Evolutionary conservation across 805 yeast genomes (phyloP).

Genomic region (Saccharomycopsis malanga): DNA sequence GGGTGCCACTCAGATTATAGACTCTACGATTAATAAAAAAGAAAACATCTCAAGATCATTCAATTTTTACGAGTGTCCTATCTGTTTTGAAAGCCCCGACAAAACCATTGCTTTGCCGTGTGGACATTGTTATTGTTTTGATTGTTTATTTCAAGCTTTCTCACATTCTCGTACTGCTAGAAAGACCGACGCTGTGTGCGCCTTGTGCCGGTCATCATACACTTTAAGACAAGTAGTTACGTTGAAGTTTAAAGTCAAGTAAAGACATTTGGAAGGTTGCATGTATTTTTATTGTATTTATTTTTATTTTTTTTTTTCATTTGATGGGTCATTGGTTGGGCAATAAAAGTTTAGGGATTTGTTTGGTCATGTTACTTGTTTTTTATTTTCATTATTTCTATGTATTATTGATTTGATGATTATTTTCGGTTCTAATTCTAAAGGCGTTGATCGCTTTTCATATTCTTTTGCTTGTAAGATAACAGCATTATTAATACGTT

Average conservation of each 20-base stretch:
- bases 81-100: slow-evolving; percentile 49
- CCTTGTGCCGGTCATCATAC: slow-evolving; percentile 36
- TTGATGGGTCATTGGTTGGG: too few relatives aligned
- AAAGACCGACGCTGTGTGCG: slow-evolving; percentile 34
- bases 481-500: too few relatives aligned
- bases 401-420: too few relatives aligned
- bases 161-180: slow-evolving; percentile 36
- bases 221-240: slow-evolving; percentile 24
- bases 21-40: neutral
- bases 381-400: too few relatives aligned
- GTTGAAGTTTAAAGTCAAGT: slow-evolving; percentile 17
- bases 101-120: slow-evolving; percentile 44
- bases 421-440: too few relatives aligned
- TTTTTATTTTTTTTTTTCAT: neutral
- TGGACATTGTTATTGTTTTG: slow-evolving; percentile 52
- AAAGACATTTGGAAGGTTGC: neutral
- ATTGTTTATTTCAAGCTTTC: slow-evolving; percentile 44
- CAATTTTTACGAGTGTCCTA: slow-evolving; percentile 40
- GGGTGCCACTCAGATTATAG: slow-evolving; percentile 18
- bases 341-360: too few relatives aligned
- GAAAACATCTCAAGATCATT: slow-evolving; percentile 25
- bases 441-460: too few relatives aligned
- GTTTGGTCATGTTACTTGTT: too few relatives aligned
- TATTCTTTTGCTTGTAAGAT: too few relatives aligned
- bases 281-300: neutral